phyloP scores from a whole-genome alignment of 1,284 basidiomycete genomes.

The Earliella scabrosa region DNA sequence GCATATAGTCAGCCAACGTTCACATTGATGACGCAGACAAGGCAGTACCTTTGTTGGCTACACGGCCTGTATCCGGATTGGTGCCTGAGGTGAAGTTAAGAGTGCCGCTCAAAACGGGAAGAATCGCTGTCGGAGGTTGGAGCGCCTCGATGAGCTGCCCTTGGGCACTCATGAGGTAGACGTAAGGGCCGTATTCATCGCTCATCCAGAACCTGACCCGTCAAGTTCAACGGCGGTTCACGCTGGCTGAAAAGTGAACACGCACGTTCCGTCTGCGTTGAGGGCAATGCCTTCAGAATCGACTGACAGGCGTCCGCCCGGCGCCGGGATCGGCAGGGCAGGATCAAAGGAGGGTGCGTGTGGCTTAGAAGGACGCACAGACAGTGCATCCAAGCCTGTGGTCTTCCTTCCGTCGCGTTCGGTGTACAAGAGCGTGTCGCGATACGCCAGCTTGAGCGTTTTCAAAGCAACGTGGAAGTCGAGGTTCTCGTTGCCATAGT shows the following conservation, averaged over 20 bases:
- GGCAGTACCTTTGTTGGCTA: conserved; percentile 48
- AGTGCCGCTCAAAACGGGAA: conserved; percentile 49
- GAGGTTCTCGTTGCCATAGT: conserved; percentile 51
- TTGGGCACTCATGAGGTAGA: conserved; percentile 55
- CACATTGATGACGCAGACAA: not conserved
- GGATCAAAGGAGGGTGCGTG: conserved; percentile 37
- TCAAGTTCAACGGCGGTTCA: not conserved
- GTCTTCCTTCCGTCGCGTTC: conserved; percentile 55
- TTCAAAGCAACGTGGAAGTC: conserved; percentile 53
- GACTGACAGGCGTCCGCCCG: conserved; percentile 49
- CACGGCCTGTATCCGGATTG: conserved; percentile 55
- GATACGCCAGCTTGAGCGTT: conserved; percentile 59
- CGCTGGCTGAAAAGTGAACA: not conserved
- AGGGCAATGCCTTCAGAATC: conserved; percentile 68
- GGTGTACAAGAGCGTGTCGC: conserved; percentile 56
- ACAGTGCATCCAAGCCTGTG: conserved; percentile 63
- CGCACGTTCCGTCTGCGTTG: conserved; percentile 61
- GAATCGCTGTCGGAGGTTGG: conserved; percentile 61
- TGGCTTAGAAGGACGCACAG: conserved; percentile 45
- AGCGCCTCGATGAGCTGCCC: conserved; percentile 61
- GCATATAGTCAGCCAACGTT: not conserved
- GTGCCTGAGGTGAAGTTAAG: conserved; percentile 59
- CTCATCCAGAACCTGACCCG: conserved; percentile 59
- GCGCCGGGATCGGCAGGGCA: conserved; percentile 52
- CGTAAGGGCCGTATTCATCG: conserved; percentile 75